A percentile compares a stretch with the other conserved stretches of the same genome.
These are phyloP conservation scores for Blastobotrys robertii DNA, from an alignment of 805 yeast genomes.

Conservation along the genomic window DNA sequence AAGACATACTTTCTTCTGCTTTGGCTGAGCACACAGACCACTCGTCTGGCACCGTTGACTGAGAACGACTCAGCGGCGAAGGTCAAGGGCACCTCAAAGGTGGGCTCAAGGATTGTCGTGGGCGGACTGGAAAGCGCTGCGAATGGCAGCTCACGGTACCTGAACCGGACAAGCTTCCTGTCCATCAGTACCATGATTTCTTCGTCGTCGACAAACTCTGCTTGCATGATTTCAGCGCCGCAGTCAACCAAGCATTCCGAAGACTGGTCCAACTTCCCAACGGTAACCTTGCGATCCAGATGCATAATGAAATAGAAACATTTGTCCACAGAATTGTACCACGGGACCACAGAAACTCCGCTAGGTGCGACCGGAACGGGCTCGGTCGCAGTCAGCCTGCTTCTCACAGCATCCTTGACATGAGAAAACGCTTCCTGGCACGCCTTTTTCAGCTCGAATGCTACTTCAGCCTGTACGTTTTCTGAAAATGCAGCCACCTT, in stretches of 20 bases:
- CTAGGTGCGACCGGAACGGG: background rate
- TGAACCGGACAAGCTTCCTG: background rate
- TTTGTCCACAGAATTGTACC: too few species aligned
- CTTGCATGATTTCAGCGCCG: background rate
- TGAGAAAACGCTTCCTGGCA: constrained; percentile 4
- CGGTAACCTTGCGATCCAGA: too few species aligned
- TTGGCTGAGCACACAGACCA: constrained; percentile 10
- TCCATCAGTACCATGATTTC: constrained; percentile 4
- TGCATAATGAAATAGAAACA: too few species aligned
- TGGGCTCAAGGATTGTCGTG: background rate
- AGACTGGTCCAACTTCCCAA: background rate
- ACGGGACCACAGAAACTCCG: too few species aligned
- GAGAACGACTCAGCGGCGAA: constrained; percentile 6
- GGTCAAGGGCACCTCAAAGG: background rate
- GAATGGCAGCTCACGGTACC: background rate
- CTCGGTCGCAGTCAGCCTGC: background rate
- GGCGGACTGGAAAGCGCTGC: background rate
- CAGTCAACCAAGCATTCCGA: background rate
- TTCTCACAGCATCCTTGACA: constrained; percentile 2
- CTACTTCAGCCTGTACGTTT: background rate
- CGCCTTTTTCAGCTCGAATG: background rate
- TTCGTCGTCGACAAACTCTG: constrained; percentile 10
- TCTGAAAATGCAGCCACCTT: background rate
- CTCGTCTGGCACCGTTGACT: constrained; percentile 10
- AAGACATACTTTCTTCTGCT: constrained; percentile 9